Evolutionary conservation across 2,329 filamentous ascomycete species (phyloP).

Genomic region (Phaeosphaeriaceae sp.): DNA sequence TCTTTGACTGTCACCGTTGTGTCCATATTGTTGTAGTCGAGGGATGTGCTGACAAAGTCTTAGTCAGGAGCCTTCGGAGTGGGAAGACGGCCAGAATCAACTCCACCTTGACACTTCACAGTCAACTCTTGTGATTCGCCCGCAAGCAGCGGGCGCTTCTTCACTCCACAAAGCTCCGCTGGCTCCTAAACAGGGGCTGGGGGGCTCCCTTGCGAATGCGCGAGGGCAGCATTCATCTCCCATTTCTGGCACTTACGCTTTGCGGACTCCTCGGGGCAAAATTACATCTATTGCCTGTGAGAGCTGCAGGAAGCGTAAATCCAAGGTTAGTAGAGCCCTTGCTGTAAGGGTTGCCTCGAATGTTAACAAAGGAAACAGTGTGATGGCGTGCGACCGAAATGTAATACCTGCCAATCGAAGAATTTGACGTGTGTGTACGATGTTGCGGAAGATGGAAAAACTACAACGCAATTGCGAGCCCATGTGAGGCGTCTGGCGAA

Average conservation of each 20-base stretch:
- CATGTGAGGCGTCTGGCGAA: constrained; percentile 47
- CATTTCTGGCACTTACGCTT: constrained; percentile 45
- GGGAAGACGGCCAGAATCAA: constrained; percentile 37
- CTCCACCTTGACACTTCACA: constrained; percentile 41
- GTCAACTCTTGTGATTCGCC: constrained; percentile 37
- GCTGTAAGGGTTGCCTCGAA: too few species aligned
- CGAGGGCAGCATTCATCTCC: constrained; percentile 44
- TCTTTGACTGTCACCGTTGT: background rate
- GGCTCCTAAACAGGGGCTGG: constrained; percentile 46
- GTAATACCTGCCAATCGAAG: constrained; percentile 49
- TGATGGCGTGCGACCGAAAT: constrained; percentile 47
- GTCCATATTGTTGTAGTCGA: background rate
- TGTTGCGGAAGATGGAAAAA: constrained; percentile 49
- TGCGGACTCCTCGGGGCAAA: constrained; percentile 47
- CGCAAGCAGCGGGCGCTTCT: constrained; percentile 31
- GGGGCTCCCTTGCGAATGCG: constrained; percentile 37
- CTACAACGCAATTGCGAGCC: constrained; percentile 46
- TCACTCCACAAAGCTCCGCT: constrained; percentile 44
- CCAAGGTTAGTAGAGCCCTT: constrained; percentile 35
- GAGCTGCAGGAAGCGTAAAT: constrained; percentile 49
- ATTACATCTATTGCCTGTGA: constrained; percentile 51
- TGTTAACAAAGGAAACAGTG: constrained; percentile 35
- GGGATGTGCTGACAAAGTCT: constrained; percentile 28
- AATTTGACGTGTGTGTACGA: constrained; percentile 48
- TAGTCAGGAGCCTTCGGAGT: constrained; percentile 38